Percentiles rank a stretch among this genome's conserved stretches.
Conservation (phyloP, 2,329 filamentous ascomycete genomes). For the Tetracladium maxilliforme region DNA sequence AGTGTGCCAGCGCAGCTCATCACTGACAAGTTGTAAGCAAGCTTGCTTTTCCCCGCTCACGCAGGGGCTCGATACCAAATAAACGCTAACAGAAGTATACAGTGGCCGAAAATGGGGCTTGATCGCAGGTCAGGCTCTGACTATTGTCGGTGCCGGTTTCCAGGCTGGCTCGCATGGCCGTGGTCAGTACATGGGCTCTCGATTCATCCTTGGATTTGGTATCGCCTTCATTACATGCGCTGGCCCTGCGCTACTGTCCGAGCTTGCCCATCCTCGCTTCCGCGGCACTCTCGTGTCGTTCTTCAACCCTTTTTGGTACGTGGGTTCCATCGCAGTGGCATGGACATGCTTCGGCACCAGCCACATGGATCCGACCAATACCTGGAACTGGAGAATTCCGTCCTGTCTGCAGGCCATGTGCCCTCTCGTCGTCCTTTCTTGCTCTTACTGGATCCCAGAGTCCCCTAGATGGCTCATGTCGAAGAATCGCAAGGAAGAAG, state of each 20-base stretch:
- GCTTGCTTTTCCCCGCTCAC: too few species aligned
- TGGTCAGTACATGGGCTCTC: slow-evolving; percentile 19
- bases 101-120: slow-evolving; percentile 13
- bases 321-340: slow-evolving; percentile 4
- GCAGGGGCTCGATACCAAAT: too few species aligned
- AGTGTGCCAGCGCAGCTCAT: slow-evolving; percentile 19
- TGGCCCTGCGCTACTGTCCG: slow-evolving; percentile 8
- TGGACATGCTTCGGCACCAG: slow-evolving; percentile 2
- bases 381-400: slow-evolving; percentile 9
- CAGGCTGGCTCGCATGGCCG: slow-evolving; percentile 20
- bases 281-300: slow-evolving; percentile 1
- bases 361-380: slow-evolving; percentile 7
- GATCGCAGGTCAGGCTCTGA: slow-evolving; percentile 15
- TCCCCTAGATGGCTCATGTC: slow-evolving; percentile 34
- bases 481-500: slow-evolving; percentile 33
- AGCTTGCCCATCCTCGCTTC: slow-evolving; percentile 2
- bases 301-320: slow-evolving; percentile 3
- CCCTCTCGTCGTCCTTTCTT: slow-evolving; percentile 23
- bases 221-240: slow-evolving; percentile 23
- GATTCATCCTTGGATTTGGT: slow-evolving; percentile 20
- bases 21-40: slow-evolving; percentile 13
- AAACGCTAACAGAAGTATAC: too few species aligned
- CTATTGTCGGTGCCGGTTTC: slow-evolving; percentile 18
- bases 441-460: slow-evolving; percentile 28
- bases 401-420: slow-evolving; percentile 26